Base-by-base conservation (phyloP, 2,329 filamentous ascomycete species). In the Colletotrichum sansevieriae region DNA sequence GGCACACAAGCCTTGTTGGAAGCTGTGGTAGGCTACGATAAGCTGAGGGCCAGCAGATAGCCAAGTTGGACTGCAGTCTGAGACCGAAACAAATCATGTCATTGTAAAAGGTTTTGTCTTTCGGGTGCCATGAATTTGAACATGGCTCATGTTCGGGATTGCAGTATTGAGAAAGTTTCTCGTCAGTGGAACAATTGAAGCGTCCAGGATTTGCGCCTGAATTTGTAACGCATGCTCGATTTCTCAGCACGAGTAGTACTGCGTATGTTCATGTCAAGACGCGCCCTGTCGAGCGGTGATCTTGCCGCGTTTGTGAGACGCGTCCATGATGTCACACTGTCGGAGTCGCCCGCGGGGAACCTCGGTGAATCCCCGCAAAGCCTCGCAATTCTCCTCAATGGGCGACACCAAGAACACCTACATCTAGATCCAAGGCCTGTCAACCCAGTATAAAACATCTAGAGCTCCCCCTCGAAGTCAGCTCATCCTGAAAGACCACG, bases 1-100 rank as follows among this genome's bases (percentile, higher is more conserved):
- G 72, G 72, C 15, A 58, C 72, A 3, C 72, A 73, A 39, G 63
- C 71, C 10, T 51, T 73, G n/a, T 54, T 73, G 15, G 71, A 73
- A 18, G 71, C 72, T 5, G 71, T 73, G 13, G 54, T 73, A 2
- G 46, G 44, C 9, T 73, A 73, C n/a, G 72, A 73, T 18, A 51
- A 55, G 35, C 46, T 67, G 22, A 47, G 70, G 10, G 47, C 61
- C 5, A 59, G 54, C 18, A 41, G 25, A 39, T 20, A 15, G 15
- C 54, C 22, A 8, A 29, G 29, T 29, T 29, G 29, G 6, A 29
- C 29, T 29, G 29, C 29, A 8, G 29, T 1, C 29, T 8, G 29
- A 29, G 29, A 6, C 8, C 29, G 29, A 29, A 29, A 29, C 29
- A 29, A 29, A 29, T 8, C 29, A 29, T 29, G 29, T 29, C 29